These are phyloP conservation scores for Trypanosoma theileri DNA, from an alignment of 208 protist species.

Conservation along the genomic window DNA sequence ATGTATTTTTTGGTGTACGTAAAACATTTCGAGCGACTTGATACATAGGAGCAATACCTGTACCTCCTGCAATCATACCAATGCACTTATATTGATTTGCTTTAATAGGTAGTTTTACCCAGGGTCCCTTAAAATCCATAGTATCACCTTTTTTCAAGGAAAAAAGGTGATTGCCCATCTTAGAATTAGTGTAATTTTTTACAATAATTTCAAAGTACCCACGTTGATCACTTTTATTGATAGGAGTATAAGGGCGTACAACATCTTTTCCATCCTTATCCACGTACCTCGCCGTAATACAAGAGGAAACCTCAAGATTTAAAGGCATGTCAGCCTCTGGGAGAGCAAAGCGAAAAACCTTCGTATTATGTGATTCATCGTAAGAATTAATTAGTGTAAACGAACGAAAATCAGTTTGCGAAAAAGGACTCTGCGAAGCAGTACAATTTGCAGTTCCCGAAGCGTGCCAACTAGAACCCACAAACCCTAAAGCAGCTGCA, in stretches of 20 bases:
- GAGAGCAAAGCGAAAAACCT: conserved; percentile 85
- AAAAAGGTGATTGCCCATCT: conserved; percentile 92
- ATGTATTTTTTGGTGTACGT: conserved; percentile 76
- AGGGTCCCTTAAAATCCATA: conserved; percentile 91
- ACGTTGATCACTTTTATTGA: conserved; percentile 74
- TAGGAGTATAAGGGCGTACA: conserved; percentile 87
- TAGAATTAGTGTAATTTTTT: conserved; percentile 87
- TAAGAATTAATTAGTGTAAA: conserved; percentile 83
- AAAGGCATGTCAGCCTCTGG: conserved; percentile 81
- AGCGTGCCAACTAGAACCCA: conserved; percentile 58
- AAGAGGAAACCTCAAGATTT: conserved; percentile 80
- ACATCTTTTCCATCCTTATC: conserved; percentile 81
- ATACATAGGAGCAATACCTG: conserved; percentile 94
- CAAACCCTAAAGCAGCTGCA: conserved; percentile 47
- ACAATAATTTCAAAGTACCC: conserved; percentile 90
- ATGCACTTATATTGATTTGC: conserved; percentile 89
- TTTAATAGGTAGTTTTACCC: conserved; percentile 87
- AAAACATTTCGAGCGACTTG: conserved; percentile 88
- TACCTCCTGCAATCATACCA: conserved; percentile 93
- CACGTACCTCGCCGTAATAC: conserved; percentile 65
- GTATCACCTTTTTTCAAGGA: conserved; percentile 90
- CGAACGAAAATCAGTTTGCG: conserved; percentile 68
- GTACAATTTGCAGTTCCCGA: conserved; percentile 40
- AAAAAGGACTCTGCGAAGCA: conserved; percentile 61
- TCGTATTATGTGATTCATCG: conserved; percentile 86